phyloP scores from a whole-genome alignment of 164 flowering plant genomes.

The Nymphaea thermarum region DNA sequence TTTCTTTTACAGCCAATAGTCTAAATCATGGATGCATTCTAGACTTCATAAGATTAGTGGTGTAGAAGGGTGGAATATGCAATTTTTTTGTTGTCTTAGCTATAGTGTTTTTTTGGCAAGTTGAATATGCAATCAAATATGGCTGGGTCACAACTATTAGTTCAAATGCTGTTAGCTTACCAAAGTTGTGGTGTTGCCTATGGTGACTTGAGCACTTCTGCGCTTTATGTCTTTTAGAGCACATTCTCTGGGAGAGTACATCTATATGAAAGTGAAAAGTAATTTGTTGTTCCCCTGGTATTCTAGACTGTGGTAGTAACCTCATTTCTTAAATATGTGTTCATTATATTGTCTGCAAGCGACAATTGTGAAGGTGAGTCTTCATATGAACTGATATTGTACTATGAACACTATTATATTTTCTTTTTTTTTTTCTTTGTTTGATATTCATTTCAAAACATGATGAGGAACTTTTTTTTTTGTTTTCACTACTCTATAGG shows the following conservation, averaged over 20 bases:
- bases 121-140: too few relatives aligned
- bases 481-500: constrained; percentile 56
- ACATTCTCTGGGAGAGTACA: constrained; percentile 37
- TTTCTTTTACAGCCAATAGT: too few relatives aligned
- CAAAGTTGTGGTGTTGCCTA: constrained; percentile 66
- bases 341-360: constrained; percentile 45
- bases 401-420: neutral
- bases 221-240: constrained; percentile 59
- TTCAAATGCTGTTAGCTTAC: constrained; percentile 51
- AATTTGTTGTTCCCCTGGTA: constrained; percentile 51
- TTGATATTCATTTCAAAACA: neutral
- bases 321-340: constrained; percentile 51
- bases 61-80: too few relatives aligned
- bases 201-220: constrained; percentile 63
- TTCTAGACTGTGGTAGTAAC: constrained; percentile 66
- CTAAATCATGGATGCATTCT: too few relatives aligned
- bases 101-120: too few relatives aligned
- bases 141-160: too few relatives aligned
- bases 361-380: constrained; percentile 75
- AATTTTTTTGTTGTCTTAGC: too few relatives aligned
- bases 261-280: constrained; percentile 37
- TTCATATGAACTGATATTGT: too few relatives aligned
- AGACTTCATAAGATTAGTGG: too few relatives aligned
- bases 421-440: neutral
- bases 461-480: constrained; percentile 62